Base-by-base conservation (phyloP, 371 early-diverging fungal species). In the Blakeslea trispora region DNA sequence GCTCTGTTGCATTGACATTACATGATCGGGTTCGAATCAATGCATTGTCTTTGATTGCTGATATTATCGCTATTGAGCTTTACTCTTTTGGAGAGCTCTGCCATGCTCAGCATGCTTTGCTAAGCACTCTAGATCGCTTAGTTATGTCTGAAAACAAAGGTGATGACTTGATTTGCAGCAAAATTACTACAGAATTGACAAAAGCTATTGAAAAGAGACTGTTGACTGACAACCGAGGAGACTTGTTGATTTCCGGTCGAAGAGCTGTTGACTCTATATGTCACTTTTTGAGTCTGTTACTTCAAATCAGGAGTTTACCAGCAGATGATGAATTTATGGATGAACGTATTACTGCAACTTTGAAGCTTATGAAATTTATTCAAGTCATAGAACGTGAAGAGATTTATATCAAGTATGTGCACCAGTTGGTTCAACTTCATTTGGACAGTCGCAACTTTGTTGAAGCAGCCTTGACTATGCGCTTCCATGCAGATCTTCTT, bases 401-500 rank as follows among this genome's bases (percentile, higher is more conserved):
- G 23, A 77, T 90, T 8, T 90, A 88, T 53, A 71, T 88, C 42
- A 87, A 89, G 63, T 89, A 90, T 61, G 84, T 87, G 8, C 88
- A 90, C 55, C 76, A 81, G 23, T 60, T 92, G 22, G 79, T 81
- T 6, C 69, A 82, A 9, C 66, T 87, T 44, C 91, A 90, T 61
- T 35, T 87, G 11, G 67, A 72, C n/a, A 70, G 68, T 42, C 72
- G 74, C 32, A 86, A 90, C 51, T 77, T 65, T 55, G 76, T 84
- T 37, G 91, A 92, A 61, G 89, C 91, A 3, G 91, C 83, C 0
- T 56, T 88, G 57, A 79, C 91, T 0, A 69, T 91, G 3, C 81
- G 82, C 43, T 73, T 87, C 31, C 90, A 90, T 66, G 86, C 87
- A 7, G 84, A 89, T 53, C 51, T 90, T 24, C 68, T 89, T 6